phyloP scores from a whole-genome alignment of 768 basidiomycete species.

The Gymnopilus dilepis region DNA sequence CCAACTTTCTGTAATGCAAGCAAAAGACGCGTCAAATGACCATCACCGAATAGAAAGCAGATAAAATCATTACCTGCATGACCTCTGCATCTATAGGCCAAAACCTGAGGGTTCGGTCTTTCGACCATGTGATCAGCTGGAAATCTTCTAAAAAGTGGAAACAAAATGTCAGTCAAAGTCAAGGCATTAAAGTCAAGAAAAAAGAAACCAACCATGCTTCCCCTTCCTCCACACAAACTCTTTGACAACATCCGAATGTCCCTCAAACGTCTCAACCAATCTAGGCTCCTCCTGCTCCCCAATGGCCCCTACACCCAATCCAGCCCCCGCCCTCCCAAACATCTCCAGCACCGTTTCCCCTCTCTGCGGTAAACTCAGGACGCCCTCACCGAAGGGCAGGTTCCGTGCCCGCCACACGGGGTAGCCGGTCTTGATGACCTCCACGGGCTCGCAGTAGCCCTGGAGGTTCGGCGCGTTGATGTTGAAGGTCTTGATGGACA shows the following conservation, averaged over 20 bases:
- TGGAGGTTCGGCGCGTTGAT: constrained; percentile 38
- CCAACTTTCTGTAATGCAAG: constrained; percentile 52
- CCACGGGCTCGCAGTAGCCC: constrained; percentile 42
- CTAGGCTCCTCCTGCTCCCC: constrained; percentile 40
- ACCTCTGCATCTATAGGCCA: constrained; percentile 83
- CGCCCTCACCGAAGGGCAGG: constrained; percentile 89
- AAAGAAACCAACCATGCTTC: constrained; percentile 46
- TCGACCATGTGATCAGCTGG: constrained; percentile 74
- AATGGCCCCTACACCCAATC: constrained; percentile 91
- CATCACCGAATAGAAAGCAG: neutral
- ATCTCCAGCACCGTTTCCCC: constrained; percentile 86
- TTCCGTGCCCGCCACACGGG: constrained; percentile 95
- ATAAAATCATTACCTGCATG: constrained; percentile 57
- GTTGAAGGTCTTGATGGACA: constrained; percentile 90
- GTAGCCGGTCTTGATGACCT: constrained; percentile 73
- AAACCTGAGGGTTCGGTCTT: constrained; percentile 88
- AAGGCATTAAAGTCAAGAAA: neutral
- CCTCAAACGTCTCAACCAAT: constrained; percentile 80
- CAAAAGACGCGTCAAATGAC: constrained; percentile 6
- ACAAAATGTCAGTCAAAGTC: neutral
- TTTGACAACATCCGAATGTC: constrained; percentile 92
- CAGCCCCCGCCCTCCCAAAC: constrained; percentile 67
- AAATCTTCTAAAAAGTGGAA: constrained; percentile 48
- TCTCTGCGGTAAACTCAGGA: constrained; percentile 87
- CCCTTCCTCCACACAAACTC: constrained; percentile 96